These are phyloP conservation scores for Ogataea glucozyma DNA, from an alignment of 805 yeast genomes.

Conservation along the genomic window DNA sequence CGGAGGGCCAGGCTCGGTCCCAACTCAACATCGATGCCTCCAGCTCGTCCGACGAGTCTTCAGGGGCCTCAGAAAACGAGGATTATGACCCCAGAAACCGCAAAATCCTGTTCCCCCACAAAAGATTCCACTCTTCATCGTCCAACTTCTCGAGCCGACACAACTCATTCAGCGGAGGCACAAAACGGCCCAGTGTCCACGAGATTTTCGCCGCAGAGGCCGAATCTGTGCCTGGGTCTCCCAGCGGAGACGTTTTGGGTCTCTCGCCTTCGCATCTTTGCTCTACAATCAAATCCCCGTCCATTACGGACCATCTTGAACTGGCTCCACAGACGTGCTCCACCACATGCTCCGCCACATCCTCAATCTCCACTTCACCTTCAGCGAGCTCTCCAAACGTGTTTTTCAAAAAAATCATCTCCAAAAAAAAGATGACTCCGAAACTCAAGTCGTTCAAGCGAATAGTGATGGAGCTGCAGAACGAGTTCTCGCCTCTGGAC, in stretches of 20 bases:
- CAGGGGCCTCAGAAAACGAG: slow-evolving; percentile 14
- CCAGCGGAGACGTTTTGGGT: slow-evolving; percentile 12
- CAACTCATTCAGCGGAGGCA: slow-evolving; percentile 17
- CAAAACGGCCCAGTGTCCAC: slow-evolving; percentile 18
- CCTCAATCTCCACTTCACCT: not conserved
- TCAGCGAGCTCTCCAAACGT: slow-evolving; percentile 20
- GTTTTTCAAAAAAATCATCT: slow-evolving; percentile 34
- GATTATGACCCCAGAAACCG: slow-evolving; percentile 10
- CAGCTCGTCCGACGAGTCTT: slow-evolving; percentile 8
- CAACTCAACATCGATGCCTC: slow-evolving; percentile 13
- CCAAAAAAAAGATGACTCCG: slow-evolving; percentile 34
- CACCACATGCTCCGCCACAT: no score
- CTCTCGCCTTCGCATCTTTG: not conserved
- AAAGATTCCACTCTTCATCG: slow-evolving; percentile 16
- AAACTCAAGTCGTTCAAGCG: slow-evolving; percentile 38
- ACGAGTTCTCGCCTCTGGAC: slow-evolving; percentile 37
- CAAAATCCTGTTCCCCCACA: slow-evolving; percentile 2
- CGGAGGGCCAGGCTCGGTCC: slow-evolving; percentile 5
- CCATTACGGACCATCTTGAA: slow-evolving; percentile 9
- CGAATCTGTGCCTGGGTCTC: slow-evolving; percentile 19
- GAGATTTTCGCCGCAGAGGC: slow-evolving; percentile 14
- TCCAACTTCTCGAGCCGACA: slow-evolving; percentile 21
- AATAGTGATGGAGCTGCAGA: slow-evolving; percentile 35
- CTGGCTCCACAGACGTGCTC: not conserved
- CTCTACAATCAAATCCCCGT: slow-evolving; percentile 1